Evolutionary conservation across 148 eudicot species (phyloP).

Genomic region (Bassia scoparia): DNA sequence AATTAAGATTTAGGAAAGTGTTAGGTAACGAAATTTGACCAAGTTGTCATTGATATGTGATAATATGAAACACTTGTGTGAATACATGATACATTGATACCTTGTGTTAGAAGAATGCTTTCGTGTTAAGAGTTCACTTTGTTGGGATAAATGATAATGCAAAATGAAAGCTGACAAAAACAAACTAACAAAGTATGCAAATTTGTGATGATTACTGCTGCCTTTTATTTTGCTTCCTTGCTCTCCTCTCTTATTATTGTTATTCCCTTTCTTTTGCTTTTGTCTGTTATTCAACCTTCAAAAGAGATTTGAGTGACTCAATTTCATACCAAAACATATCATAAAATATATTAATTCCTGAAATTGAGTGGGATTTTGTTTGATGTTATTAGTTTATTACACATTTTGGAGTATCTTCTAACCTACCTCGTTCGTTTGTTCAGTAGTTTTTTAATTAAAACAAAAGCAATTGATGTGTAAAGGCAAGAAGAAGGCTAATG

Average conservation of each 20-base stretch:
- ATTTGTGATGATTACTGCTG: slow-evolving; percentile 15
- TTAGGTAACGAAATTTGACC: too few species aligned
- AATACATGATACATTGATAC: not conserved
- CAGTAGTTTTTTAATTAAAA: not conserved
- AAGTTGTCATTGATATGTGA: too few species aligned
- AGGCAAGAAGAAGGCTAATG: not conserved
- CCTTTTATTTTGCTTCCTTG: not conserved
- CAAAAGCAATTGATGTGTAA: slow-evolving; percentile 2
- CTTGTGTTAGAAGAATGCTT: not conserved
- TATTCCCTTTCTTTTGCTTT: slow-evolving; percentile 1
- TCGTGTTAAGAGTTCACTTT: not conserved
- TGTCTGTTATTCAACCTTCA: not conserved
- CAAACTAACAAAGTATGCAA: slow-evolving; percentile 7
- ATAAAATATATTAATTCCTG: not conserved
- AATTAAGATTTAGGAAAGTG: too few species aligned
- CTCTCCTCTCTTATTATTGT: not conserved
- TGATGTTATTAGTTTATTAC: not conserved
- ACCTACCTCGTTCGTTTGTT: slow-evolving; percentile 16
- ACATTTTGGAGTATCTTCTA: slow-evolving; percentile 2
- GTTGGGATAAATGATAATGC: not conserved
- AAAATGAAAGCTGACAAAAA: slow-evolving; percentile 22
- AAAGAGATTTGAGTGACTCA: not conserved
- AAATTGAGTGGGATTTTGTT: not conserved
- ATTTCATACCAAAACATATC: not conserved
- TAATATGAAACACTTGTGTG: too few species aligned